Percentiles rank a stretch among this genome's conserved stretches.
Conservation (phyloP, 1,284 basidiomycete genomes). For the Sutorius eximius region DNA sequence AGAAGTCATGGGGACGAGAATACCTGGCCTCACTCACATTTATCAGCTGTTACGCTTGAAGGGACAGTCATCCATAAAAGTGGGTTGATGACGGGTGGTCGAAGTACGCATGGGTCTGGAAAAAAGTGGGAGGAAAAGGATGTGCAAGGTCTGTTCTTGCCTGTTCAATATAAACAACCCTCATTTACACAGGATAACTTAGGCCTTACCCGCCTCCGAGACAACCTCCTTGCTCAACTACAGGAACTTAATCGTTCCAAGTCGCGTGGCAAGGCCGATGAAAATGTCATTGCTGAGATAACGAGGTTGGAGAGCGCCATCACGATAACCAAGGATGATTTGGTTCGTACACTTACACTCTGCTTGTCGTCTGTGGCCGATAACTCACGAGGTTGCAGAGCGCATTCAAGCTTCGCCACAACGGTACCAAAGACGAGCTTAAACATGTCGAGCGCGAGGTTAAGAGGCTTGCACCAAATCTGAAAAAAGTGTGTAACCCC, state of each 20-base stretch:
- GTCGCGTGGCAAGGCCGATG: constrained; percentile 81
- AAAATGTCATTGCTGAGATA: constrained; percentile 75
- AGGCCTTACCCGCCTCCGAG: constrained; percentile 75
- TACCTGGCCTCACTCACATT: not conserved
- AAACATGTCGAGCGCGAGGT: constrained; percentile 74
- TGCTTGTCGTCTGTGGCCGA: not conserved
- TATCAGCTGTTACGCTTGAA: constrained; percentile 91
- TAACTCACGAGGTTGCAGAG: constrained; percentile 39
- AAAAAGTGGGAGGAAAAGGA: constrained; percentile 96
- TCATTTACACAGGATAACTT: constrained; percentile 2
- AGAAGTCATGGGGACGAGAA: not conserved
- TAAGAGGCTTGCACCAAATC: constrained; percentile 63
- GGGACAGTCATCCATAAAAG: constrained; percentile 98
- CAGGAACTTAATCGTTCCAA: constrained; percentile 81
- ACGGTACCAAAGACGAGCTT: constrained; percentile 76
- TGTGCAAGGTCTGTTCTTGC: constrained; percentile 62
- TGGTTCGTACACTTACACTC: constrained; percentile 49
- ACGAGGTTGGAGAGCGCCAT: constrained; percentile 76
- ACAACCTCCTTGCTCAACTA: constrained; percentile 77
- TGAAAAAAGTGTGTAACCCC: constrained; percentile 53
- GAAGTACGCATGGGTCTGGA: constrained; percentile 66
- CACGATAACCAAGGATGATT: constrained; percentile 77
- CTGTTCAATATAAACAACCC: not conserved
- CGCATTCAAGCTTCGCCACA: constrained; percentile 65
- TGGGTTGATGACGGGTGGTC: constrained; percentile 95